phyloP scores from a whole-genome alignment of 2,329 filamentous ascomycete species.

The Myriangium duriaei region DNA sequence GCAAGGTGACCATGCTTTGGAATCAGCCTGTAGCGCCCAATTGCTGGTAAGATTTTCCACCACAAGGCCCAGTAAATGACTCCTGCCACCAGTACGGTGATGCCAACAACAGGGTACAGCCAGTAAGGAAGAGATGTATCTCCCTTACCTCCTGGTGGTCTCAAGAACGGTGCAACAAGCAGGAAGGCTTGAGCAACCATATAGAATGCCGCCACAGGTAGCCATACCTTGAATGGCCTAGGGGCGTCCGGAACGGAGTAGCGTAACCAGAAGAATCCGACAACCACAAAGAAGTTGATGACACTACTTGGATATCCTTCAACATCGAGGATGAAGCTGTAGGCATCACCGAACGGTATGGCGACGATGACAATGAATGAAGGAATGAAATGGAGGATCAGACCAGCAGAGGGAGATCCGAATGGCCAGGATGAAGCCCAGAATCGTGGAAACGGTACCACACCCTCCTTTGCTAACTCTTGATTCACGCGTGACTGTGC shows the following conservation, averaged over 20 bases:
- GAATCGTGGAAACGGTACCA: conserved; percentile 49
- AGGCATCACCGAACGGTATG: conserved; percentile 52
- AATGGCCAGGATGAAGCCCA: conserved; percentile 56
- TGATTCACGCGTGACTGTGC: conserved; percentile 55
- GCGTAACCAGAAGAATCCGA: conserved; percentile 50
- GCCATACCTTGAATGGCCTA: conserved; percentile 54
- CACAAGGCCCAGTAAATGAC: conserved; percentile 20
- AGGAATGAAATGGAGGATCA: conserved; percentile 57
- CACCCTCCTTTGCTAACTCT: conserved; percentile 58
- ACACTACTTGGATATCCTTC: conserved; percentile 56
- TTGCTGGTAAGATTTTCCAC: background rate
- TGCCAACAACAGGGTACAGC: conserved; percentile 32
- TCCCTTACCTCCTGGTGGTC: conserved; percentile 29
- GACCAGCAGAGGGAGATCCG: conserved; percentile 52
- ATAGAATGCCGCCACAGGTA: conserved; percentile 35
- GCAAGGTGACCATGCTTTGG: background rate
- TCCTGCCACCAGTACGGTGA: conserved; percentile 27
- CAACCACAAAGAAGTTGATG: conserved; percentile 43
- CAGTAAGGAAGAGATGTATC: conserved; percentile 32
- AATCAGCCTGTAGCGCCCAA: background rate
- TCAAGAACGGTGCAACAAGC: conserved; percentile 20
- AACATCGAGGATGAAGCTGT: conserved; percentile 61
- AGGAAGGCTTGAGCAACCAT: conserved; percentile 30
- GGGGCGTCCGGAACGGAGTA: conserved; percentile 45
- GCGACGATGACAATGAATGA: conserved; percentile 52